Evolutionary conservation across 2,329 filamentous ascomycete species (phyloP).

Genomic region (Scytalidium sp.): DNA sequence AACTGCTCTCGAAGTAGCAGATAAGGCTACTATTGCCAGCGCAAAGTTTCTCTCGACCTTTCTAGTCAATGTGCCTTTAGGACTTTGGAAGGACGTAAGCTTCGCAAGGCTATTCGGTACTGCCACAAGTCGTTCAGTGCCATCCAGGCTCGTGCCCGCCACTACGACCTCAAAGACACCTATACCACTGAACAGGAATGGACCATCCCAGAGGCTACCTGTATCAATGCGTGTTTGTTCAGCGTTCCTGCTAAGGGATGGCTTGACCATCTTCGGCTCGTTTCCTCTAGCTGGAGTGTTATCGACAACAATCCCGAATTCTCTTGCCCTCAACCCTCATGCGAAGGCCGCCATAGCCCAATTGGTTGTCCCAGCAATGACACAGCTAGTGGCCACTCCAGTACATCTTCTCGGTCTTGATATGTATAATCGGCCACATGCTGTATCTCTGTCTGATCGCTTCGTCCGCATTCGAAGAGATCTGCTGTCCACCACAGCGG

Average conservation of each 20-base stretch:
- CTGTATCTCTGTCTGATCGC: no score
- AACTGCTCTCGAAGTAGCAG: constrained; percentile 43
- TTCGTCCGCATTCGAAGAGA: no score
- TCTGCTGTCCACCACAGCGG: no score
- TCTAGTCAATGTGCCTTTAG: constrained; percentile 78
- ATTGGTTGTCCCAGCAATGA: constrained; percentile 73
- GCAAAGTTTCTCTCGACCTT: constrained; percentile 80
- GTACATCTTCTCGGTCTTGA: constrained; percentile 83
- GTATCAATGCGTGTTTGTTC: constrained; percentile 21
- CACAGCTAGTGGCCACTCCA: constrained; percentile 79
- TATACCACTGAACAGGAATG: constrained; percentile 56
- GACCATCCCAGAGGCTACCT: no score
- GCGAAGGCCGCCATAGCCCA: constrained; percentile 65
- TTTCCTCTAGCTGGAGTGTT: constrained; percentile 64
- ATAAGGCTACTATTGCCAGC: constrained; percentile 67
- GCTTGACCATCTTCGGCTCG: constrained; percentile 83
- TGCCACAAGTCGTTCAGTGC: constrained; percentile 51
- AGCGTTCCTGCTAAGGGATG: constrained; percentile 80
- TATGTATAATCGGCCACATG: constrained; percentile 66
- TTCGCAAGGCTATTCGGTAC: constrained; percentile 83
- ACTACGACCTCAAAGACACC: constrained; percentile 40
- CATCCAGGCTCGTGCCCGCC: no score
- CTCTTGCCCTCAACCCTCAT: constrained; percentile 40
- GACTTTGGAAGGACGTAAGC: constrained; percentile 85
- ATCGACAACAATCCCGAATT: constrained; percentile 35